Conservation (phyloP, 805 yeast species). For the Suhomyces prunicola region DNA sequence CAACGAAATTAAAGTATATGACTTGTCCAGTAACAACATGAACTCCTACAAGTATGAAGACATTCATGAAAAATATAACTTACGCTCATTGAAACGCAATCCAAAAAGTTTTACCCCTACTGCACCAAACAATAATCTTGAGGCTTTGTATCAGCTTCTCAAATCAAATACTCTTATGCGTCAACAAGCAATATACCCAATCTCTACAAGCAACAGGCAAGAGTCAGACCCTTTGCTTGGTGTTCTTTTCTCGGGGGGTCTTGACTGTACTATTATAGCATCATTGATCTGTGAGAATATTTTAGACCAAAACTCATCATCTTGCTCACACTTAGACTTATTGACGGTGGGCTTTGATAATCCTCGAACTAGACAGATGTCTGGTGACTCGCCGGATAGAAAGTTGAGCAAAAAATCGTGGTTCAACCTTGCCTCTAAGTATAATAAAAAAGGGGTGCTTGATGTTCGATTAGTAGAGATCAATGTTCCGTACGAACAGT, state of each 20-base stretch:
- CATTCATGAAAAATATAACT: background rate
- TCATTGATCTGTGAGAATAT: constrained; percentile 38
- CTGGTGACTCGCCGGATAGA: constrained; percentile 83
- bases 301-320: constrained; percentile 11
- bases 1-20: constrained; percentile 47
- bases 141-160: constrained; percentile 23
- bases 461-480: constrained; percentile 60
- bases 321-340: constrained; percentile 53
- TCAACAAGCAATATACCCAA: constrained; percentile 59
- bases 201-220: background rate
- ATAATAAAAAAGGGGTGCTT: constrained; percentile 27
- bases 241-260: constrained; percentile 87
- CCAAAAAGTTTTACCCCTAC: background rate
- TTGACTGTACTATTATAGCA: constrained; percentile 86
- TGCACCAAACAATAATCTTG: background rate
- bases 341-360: constrained; percentile 91
- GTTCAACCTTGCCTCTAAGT: constrained; percentile 44
- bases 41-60: background rate
- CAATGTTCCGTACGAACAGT: constrained; percentile 69
- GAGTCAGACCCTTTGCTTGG: constrained; percentile 38
- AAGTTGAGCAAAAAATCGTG: constrained; percentile 65
- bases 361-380: constrained; percentile 63
- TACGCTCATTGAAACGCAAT: background rate
- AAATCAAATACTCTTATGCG: constrained; percentile 45
- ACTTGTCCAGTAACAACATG: constrained; percentile 15